Base-by-base conservation (phyloP, 805 yeast genomes). In the Saturnispora silvae region DNA sequence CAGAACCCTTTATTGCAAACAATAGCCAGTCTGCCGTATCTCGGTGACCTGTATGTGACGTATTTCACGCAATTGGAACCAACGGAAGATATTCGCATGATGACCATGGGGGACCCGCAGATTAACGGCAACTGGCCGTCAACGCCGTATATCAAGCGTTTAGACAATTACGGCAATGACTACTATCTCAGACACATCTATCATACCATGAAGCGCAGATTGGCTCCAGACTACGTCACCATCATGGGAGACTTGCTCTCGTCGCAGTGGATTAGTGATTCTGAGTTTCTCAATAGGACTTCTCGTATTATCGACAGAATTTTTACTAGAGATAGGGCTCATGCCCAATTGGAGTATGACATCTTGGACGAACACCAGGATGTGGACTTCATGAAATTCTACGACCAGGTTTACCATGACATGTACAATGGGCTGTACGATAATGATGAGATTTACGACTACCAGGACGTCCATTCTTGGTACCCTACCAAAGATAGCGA, bases 41-140 rank as follows among this genome's bases (percentile, higher is more conserved):
- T 61, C 31, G 64, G 64, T 9, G 67, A 60, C 42, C 33, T 54
- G 28, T 50, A 50, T 22, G 45, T 46, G 26, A 50, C 54, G 31
- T 40, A 63, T 46, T 44, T 64, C 39, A 16, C 57, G 22, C 38
- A 48, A 4, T 57, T 55, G 34, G 40, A 29, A 8, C 43, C 33
- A 13, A 38, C 35, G 1, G 33, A 39, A 15, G 54, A 48, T 46
- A 69, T 87, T 35, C 74, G 73, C 44, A 58, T 92, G 58, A 56
- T 87, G 45, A 81, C 95, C 5, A 78, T 86, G 56, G 98, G 97
- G 5, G 98, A 92, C 52, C 98, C 98, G 0, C 98, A 92, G 61
- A 87, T 92, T 56, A 82, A 89, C 44, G 98, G 98, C 2, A 73
- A 77, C 47, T 77, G 84, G 81, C 72, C 70, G 6, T 61, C 65